A percentile compares a stretch with the other conserved stretches of the same genome.
Evolutionary conservation across 2,329 filamentous ascomycete genomes (phyloP).

Genomic region (Myriosclerotinia scirpicola): DNA sequence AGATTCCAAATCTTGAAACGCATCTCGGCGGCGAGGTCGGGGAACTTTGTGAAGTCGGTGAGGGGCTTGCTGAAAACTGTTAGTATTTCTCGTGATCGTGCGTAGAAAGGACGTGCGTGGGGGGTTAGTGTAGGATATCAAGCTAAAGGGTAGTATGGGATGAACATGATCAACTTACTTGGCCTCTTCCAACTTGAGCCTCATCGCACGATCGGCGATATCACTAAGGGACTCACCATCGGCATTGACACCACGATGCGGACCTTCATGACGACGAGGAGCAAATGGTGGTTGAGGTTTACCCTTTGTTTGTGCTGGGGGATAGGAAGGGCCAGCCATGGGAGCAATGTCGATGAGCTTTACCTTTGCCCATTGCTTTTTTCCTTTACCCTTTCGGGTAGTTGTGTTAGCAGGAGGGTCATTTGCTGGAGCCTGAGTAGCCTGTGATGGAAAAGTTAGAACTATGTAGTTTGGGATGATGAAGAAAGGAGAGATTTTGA

Average conservation of each 20-base stretch:
- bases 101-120: neutral
- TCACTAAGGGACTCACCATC: neutral
- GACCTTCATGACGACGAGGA: neutral
- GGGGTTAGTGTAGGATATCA: too few species aligned
- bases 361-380: neutral
- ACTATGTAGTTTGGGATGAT: fast-evolving
- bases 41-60: neutral
- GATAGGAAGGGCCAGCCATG: fast-evolving
- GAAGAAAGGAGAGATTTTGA: too few species aligned
- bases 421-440: neutral
- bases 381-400: neutral
- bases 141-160: too few species aligned
- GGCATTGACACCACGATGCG: neutral
- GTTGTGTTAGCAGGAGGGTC: neutral
- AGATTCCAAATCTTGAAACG: neutral
- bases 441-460: neutral
- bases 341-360: neutral
- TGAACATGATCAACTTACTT: neutral
- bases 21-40: neutral
- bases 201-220: neutral
- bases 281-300: neutral
- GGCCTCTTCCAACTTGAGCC: neutral
- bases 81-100: neutral
- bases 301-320: fast-evolving
- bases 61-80: neutral